A percentile compares a stretch with the other conserved stretches of the same genome.
Evolutionary conservation across 352 stramenopile species (phyloP).

Genomic region (Thalassiosira delicatula): DNA sequence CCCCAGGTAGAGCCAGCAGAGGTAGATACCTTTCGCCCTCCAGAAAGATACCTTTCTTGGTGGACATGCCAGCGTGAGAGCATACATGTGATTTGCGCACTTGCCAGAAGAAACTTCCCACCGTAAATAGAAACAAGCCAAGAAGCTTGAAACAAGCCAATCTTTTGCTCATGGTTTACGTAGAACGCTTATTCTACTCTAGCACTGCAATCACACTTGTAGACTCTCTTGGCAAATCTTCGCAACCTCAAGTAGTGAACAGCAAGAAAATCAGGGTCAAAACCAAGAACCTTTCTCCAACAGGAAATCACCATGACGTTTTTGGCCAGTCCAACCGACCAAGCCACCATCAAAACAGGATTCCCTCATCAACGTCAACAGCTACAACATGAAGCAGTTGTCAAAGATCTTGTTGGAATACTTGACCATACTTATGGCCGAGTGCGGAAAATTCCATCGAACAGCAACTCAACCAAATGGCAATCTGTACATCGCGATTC

Average conservation of each 20-base stretch:
- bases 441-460: neutral
- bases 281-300: neutral
- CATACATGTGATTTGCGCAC: too few relatives aligned
- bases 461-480: neutral
- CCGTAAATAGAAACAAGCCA: too few relatives aligned
- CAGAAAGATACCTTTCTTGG: too few relatives aligned
- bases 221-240: neutral
- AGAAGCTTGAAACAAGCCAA: too few relatives aligned
- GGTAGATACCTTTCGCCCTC: too few relatives aligned
- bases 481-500: neutral
- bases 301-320: neutral
- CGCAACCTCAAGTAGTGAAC: neutral
- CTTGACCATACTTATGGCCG: too few relatives aligned
- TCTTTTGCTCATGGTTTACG: neutral
- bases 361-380: neutral
- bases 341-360: neutral
- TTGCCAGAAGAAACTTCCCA: too few relatives aligned
- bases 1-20: too few relatives aligned
- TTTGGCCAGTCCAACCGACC: neutral
- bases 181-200: neutral
- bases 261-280: neutral
- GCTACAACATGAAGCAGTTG: conserved; percentile 6
- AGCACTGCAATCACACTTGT: neutral
- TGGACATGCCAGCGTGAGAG: too few relatives aligned
- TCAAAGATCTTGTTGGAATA: too few relatives aligned